A percentile compares a stretch with the other conserved stretches of the same genome.
Evolutionary conservation across 2,329 filamentous ascomycete species (phyloP).

Genomic region (Neofusicoccum parvum): DNA sequence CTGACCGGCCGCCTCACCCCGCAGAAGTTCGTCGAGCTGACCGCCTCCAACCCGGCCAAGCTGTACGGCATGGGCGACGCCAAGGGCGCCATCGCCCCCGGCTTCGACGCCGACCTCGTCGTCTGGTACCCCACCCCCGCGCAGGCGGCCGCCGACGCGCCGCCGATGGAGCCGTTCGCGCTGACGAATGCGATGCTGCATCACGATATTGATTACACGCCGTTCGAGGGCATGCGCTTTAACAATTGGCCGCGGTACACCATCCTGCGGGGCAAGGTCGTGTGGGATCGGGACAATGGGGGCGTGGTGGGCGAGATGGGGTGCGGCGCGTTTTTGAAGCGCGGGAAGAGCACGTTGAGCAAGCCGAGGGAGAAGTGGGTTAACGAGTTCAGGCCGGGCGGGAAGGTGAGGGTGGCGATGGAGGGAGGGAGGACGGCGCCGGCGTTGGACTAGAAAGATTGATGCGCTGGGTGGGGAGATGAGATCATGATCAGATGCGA

Average conservation of each 20-base stretch:
- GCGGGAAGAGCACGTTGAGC: constrained; percentile 41
- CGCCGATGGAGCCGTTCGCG: constrained; percentile 42
- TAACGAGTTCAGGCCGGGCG: neutral
- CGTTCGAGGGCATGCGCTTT: constrained; percentile 60
- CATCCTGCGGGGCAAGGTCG: constrained; percentile 59
- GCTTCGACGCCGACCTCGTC: constrained; percentile 58
- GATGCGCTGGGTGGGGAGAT: no score
- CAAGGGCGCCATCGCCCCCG: constrained; percentile 55
- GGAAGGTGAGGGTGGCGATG: neutral
- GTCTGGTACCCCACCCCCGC: constrained; percentile 55
- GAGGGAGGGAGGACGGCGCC: neutral
- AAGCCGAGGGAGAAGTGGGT: constrained; percentile 1
- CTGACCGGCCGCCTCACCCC: constrained; percentile 24
- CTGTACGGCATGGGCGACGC: constrained; percentile 58
- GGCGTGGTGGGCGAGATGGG: constrained; percentile 53
- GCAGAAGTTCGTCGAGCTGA: constrained; percentile 50
- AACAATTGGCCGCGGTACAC: constrained; percentile 65
- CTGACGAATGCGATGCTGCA: constrained; percentile 59
- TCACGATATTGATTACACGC: constrained; percentile 65
- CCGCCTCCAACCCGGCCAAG: constrained; percentile 48
- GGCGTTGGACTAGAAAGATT: neutral
- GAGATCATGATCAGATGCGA: no score
- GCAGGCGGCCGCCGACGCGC: constrained; percentile 45
- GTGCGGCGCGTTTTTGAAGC: constrained; percentile 53
- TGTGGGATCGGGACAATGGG: constrained; percentile 59